phyloP scores from a whole-genome alignment of 345 rosid species.

The Eucalyptus cloeziana region DNA sequence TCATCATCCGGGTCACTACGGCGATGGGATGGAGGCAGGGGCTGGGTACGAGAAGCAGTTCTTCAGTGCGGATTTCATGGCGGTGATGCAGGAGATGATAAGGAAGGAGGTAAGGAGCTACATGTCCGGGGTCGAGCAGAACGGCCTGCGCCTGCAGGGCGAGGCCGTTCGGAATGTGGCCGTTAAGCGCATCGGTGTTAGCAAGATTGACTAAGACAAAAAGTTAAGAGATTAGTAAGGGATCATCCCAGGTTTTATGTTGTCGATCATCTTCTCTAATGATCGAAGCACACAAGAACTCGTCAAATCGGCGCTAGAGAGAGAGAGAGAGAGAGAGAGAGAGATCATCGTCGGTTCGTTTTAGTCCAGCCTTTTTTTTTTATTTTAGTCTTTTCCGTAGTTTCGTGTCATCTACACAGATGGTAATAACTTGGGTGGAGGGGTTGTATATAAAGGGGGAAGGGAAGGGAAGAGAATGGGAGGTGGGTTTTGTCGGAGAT shows the following conservation, averaged over 20 bases:
- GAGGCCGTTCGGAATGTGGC: constrained; percentile 50
- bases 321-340: background rate
- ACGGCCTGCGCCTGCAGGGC: background rate
- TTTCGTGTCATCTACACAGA: background rate
- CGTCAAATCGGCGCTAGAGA: background rate
- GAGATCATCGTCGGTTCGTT: background rate
- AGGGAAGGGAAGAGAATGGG: background rate
- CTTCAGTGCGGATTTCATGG: constrained; percentile 48
- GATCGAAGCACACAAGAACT: background rate
- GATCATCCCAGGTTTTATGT: background rate
- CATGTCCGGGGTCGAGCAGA: constrained; percentile 43
- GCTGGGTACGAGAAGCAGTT: constrained; percentile 34
- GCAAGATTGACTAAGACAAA: constrained; percentile 30
- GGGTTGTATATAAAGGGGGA: constrained; percentile 24
- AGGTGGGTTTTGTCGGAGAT: background rate
- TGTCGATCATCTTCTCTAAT: background rate
- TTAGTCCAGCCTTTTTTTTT: background rate
- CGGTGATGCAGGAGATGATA: constrained; percentile 66
- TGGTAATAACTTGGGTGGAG: constrained; percentile 6
- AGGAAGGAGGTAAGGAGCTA: constrained; percentile 59
- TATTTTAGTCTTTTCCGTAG: background rate
- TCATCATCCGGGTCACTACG: background rate
- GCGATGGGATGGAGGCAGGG: background rate
- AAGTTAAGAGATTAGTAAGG: background rate
- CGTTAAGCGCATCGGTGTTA: constrained; percentile 57